Evolutionary conservation across 371 early-diverging fungal genomes (phyloP), one percentile per base, ranked within the genome.

Genomic region (Syncephalastrum racemosum): DNA sequence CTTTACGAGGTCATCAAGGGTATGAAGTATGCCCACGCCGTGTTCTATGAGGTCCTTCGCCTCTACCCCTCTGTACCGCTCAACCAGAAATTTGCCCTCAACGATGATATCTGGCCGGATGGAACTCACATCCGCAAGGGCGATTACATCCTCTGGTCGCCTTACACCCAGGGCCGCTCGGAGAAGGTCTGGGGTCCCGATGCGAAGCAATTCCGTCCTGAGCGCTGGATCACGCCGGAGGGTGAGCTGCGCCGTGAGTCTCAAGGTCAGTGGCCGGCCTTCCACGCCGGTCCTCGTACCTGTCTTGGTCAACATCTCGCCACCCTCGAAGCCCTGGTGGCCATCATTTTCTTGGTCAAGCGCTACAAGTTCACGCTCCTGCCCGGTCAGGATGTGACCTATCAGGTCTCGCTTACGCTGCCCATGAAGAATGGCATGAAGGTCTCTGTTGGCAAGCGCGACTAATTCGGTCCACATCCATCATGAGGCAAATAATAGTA

Each of bases 21-120:
- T 15, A 77, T 85, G 75, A 79, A 70, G 40, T 87, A 83, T 54
- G 77, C 80, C 10, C 82, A 82, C 52, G 80, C 85, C 58, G 81
- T 75, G 58, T 74, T 80, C 55, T 73, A 73, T 55, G 93, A 92
- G 66, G 70, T 82, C 0, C 66, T 92, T 10, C 79, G 91, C n/a
- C 64, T 88, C 12, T 80, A 87, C 62, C 90, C 91, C 0, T 80
- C 83, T 12, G 90, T 92, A 0, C 92, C 93, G 25, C 59, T 53
- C 16, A 84, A 88, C 25, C 63, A 75, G 31, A 89, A 89, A 69
- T 58, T 68, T 36, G 88, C 87, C 12, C 60, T 87, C 14, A 59
- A 82, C 20, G 89, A 88, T 59, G 86, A 86, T 62, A 56, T 84
- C 5, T 72, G 84, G 52, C 92, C 92, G 3, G 86, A 88, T 51